Evolutionary conservation across 257 asterid genomes (phyloP).

Genomic region (Cordia subcordata): DNA sequence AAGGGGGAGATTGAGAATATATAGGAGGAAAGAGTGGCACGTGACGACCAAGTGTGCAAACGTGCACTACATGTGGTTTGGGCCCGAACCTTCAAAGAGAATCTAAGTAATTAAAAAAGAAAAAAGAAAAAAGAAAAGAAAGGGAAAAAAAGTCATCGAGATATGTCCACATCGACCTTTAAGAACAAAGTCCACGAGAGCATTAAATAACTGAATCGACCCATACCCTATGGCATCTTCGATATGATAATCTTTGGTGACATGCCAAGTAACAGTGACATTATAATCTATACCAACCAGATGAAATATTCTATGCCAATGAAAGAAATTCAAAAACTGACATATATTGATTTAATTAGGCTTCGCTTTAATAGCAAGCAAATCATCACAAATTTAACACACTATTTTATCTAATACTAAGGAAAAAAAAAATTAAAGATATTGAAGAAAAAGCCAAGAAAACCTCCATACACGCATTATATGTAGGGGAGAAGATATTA

Average conservation of each 20-base stretch:
- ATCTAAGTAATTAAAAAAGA: constrained; percentile 26
- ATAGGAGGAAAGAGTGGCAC: constrained; percentile 38
- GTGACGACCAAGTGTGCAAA: constrained; percentile 40
- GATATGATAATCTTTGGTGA: constrained; percentile 4
- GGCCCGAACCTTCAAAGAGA: constrained; percentile 40
- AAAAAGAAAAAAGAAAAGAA: too few species aligned
- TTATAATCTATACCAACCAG: constrained; percentile 9
- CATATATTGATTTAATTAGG: constrained; percentile 30
- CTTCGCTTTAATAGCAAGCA: constrained; percentile 41
- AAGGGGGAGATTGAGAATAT: not conserved
- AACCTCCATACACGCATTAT: constrained; percentile 38
- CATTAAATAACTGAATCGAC: constrained; percentile 9
- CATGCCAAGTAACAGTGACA: constrained; percentile 30
- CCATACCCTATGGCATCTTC: constrained; percentile 2
- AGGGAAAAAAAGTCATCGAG: constrained; percentile 17
- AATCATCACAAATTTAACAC: constrained; percentile 51
- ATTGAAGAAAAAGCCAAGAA: not conserved
- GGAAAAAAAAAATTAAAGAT: constrained; percentile 10
- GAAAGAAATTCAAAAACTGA: constrained; percentile 5
- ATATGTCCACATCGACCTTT: constrained; percentile 19
- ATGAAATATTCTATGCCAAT: not conserved
- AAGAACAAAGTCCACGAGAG: constrained; percentile 27
- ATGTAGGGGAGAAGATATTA: constrained; percentile 31
- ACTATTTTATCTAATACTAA: constrained; percentile 30
- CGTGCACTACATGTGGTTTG: constrained; percentile 69